Evolutionary conservation across 108 stramenopile genomes (phyloP).

Genomic region (Nitzschia sp.): DNA sequence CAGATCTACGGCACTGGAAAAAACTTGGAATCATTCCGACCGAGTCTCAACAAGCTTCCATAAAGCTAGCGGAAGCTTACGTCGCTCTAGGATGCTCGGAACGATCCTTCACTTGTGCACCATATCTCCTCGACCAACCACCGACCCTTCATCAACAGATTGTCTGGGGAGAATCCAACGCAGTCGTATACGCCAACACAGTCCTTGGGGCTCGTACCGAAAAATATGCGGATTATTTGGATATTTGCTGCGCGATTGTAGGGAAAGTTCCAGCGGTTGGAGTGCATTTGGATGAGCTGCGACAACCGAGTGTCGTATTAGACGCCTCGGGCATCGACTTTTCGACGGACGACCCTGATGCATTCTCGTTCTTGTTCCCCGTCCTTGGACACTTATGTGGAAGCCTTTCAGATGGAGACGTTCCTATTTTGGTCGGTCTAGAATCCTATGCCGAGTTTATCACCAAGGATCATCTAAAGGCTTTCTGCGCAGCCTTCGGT

Average conservation of each 20-base stretch:
- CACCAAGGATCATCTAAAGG: constrained; percentile 72
- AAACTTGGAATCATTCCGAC: constrained; percentile 54
- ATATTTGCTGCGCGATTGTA: constrained; percentile 75
- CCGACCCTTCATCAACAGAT: constrained; percentile 48
- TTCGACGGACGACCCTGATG: constrained; percentile 10
- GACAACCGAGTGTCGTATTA: constrained; percentile 52
- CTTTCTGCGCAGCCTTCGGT: constrained; percentile 85
- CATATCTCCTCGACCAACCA: constrained; percentile 58
- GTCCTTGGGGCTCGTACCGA: constrained; percentile 79
- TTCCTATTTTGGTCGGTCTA: constrained; percentile 75
- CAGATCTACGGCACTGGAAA: constrained; percentile 70
- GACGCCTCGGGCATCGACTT: constrained; percentile 34
- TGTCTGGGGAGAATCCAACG: constrained; percentile 84
- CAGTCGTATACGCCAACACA: constrained; percentile 82
- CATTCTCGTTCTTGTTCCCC: constrained; percentile 66
- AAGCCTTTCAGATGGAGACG: constrained; percentile 64
- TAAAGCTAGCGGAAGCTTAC: constrained; percentile 70
- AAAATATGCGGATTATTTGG: constrained; percentile 89
- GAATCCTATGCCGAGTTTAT: constrained; percentile 40
- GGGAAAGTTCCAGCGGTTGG: constrained; percentile 64
- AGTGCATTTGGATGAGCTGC: constrained; percentile 57
- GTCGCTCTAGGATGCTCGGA: constrained; percentile 62
- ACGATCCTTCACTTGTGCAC: constrained; percentile 81
- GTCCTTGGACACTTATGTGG: constrained; percentile 75
- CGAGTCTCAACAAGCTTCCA: constrained; percentile 43